Conservation (phyloP, 495 filamentous ascomycete species). For the Neurospora sp. region DNA sequence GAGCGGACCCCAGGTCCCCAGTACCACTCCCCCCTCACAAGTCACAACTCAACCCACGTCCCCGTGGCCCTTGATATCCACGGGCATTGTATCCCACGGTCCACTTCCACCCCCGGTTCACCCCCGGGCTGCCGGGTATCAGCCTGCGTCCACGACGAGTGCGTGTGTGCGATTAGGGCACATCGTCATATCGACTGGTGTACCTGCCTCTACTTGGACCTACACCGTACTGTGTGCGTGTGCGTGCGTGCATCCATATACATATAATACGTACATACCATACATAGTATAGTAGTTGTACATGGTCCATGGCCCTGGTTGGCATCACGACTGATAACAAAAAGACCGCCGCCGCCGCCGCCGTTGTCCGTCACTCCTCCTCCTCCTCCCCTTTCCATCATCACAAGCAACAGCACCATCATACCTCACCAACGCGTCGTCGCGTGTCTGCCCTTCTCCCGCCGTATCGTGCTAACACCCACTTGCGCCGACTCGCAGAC, state of each 20-base stretch:
- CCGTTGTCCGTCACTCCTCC: neutral
- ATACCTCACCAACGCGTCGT: constrained; percentile 10
- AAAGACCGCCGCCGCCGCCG: neutral
- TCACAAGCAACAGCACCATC: constrained; percentile 2
- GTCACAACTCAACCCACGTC: neutral
- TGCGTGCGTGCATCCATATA: neutral
- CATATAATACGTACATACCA: neutral
- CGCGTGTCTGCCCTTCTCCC: constrained; percentile 6
- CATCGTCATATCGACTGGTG: neutral
- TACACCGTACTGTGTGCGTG: neutral
- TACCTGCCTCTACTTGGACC: neutral
- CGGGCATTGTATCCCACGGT: constrained; percentile 9
- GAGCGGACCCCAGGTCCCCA: neutral
- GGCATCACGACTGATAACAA: neutral
- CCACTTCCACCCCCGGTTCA: neutral
- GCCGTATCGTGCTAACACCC: constrained; percentile 9
- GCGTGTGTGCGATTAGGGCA: neutral
- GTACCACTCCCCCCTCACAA: neutral
- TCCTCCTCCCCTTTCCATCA: neutral
- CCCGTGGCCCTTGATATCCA: neutral
- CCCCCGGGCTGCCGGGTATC: neutral
- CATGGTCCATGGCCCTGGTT: neutral
- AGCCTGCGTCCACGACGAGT: neutral
- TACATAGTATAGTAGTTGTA: neutral
- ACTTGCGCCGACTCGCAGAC: constrained; percentile 23